phyloP scores from a whole-genome alignment of 257 asterid species.

The Solanum tacnaense region DNA sequence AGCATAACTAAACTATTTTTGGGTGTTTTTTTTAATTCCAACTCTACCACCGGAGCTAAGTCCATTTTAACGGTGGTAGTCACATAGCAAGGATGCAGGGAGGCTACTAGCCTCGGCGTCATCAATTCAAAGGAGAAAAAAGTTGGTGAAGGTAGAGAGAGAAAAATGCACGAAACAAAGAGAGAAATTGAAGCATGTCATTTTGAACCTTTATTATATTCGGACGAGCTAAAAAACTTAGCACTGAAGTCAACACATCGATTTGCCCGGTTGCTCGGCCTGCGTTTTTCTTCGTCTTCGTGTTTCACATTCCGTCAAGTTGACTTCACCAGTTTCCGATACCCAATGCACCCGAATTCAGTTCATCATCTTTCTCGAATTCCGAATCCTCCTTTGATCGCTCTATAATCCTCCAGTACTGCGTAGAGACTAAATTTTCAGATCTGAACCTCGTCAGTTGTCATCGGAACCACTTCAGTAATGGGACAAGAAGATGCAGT shows the following conservation, averaged over 20 bases:
- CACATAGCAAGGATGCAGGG: background rate
- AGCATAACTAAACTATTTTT: no score
- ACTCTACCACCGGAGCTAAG: background rate
- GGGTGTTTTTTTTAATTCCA: background rate
- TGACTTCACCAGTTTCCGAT: background rate
- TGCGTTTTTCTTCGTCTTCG: background rate
- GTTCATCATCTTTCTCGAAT: background rate
- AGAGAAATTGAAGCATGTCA: background rate
- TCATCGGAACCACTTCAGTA: background rate
- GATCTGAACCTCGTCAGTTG: background rate
- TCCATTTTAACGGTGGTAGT: background rate
- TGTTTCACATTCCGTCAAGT: background rate
- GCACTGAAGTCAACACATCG: background rate
- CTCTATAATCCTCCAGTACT: background rate
- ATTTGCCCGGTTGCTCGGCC: background rate
- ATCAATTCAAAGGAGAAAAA: background rate
- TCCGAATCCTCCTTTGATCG: background rate
- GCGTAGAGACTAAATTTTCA: background rate
- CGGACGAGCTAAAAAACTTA: background rate
- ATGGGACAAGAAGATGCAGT: constrained; percentile 32
- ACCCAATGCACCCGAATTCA: background rate
- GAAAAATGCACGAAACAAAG: background rate
- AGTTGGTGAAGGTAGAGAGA: background rate
- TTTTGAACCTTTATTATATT: background rate
- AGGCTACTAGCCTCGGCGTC: background rate